Evolutionary conservation across 2,329 filamentous ascomycete species (phyloP).

Genomic region (Hymenoscyphus salicellus): DNA sequence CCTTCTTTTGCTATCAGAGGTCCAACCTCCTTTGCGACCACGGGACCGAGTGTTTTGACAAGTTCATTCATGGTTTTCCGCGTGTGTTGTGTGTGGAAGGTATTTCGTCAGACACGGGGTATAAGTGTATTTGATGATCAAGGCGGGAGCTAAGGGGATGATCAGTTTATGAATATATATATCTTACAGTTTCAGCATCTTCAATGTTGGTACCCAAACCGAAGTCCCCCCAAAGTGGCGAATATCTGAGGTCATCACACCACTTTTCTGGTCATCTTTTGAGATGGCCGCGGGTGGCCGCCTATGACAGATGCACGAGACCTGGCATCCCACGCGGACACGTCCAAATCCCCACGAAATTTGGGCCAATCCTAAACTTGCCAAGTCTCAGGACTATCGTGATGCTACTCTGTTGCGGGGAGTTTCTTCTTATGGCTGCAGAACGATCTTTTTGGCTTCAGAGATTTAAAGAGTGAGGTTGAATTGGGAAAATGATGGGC

Average conservation of each 20-base stretch:
- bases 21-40: slow-evolving; percentile 16
- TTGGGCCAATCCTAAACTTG: background rate
- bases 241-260: background rate
- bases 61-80: slow-evolving; percentile 12
- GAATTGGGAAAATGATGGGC: background rate
- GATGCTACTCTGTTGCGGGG: background rate
- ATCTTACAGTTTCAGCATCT: no score
- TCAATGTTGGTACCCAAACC: background rate
- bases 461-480: background rate
- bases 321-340: background rate
- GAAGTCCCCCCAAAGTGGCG: background rate
- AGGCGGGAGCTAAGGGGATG: background rate
- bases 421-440: background rate
- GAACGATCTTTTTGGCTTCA: background rate
- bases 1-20: slow-evolving; percentile 14
- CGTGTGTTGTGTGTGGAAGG: background rate
- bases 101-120: background rate
- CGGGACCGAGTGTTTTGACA: slow-evolving; percentile 11
- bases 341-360: background rate
- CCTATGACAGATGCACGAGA: background rate
- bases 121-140: background rate
- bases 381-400: background rate
- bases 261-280: background rate
- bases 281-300: background rate
- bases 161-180: background rate